Evolutionary conservation across 768 basidiomycete species (phyloP), one percentile per base, ranked within the genome.

Genomic region (Russula olivacea): DNA sequence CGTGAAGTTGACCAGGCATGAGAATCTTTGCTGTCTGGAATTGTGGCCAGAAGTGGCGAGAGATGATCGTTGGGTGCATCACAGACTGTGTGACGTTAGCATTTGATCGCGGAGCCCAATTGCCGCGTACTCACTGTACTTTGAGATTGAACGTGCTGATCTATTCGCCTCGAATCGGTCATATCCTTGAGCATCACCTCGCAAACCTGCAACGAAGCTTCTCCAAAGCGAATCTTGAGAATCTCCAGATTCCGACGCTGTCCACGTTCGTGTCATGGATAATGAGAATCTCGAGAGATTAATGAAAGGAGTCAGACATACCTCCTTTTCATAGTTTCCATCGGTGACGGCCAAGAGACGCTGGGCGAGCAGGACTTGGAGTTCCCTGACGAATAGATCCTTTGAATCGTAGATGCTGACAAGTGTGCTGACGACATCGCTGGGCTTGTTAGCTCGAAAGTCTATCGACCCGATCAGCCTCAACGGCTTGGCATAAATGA

Each of bases 141-240:
- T 70, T 90, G 85, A 0, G 85, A 80, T 68, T 96, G 92, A 2
- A 98, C 83, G 72, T 89, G 88, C n/a, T 84, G 83, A 72, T 98
- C 91, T 54, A 88, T 89, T 38, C 93, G 83, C 69, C 86, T 88
- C 45, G 96, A 97, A 73, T 98, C 94, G 3, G 92, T 89, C 85
- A 98, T 90, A 72, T 99, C 97, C 71, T 87, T 91, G 71, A 98
- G 77, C 97, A 99, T 98, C 59, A 99, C 94, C 72, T 98, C 96
- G 77, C 95, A 98, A 6, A 93, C 90, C 72, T 97, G 93, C 60
- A 99, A 74, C 2, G 93, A 86, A 1, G 86, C 80, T 69, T 98
- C 97, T 23, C 97, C 97, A 69, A 99, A 99, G 3, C 97, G 88
- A 59, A 95, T 83, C 77, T 98, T 98, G 64, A 99, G 76, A 48